A percentile compares a stretch with the other conserved stretches of the same genome.
Evolutionary conservation across 2,329 filamentous ascomycete species (phyloP).

Genomic region (Nothopassalora personata): DNA sequence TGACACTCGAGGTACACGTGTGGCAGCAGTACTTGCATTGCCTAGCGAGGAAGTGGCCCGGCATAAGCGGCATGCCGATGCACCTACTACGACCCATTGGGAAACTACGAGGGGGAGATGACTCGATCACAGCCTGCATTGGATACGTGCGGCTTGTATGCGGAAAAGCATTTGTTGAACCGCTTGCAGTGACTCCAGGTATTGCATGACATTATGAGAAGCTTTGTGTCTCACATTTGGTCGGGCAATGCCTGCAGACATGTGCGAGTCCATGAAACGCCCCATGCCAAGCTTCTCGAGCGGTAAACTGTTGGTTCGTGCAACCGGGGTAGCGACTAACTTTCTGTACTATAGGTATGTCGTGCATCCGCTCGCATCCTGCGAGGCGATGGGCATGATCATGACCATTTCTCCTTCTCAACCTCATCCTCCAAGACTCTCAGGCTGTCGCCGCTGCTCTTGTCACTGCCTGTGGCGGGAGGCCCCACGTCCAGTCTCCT

Average conservation of each 20-base stretch:
- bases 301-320: background rate
- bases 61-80: constrained; percentile 1
- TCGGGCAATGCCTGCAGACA: background rate
- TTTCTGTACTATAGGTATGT: background rate
- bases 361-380: background rate
- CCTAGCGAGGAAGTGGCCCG: background rate
- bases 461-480: background rate
- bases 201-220: background rate
- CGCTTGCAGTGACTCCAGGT: background rate
- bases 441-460: background rate
- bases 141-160: too few species aligned
- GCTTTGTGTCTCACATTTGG: background rate
- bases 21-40: background rate
- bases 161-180: background rate
- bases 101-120: background rate
- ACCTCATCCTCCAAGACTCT: background rate
- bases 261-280: background rate
- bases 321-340: background rate
- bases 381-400: background rate
- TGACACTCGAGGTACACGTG: background rate
- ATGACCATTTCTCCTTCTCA: background rate
- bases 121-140: constrained; percentile 1
- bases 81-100: background rate
- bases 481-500: background rate
- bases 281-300: background rate